Evolutionary conservation across 2,329 filamentous ascomycete genomes (phyloP).

Genomic region (Aspergillus glaucus): DNA sequence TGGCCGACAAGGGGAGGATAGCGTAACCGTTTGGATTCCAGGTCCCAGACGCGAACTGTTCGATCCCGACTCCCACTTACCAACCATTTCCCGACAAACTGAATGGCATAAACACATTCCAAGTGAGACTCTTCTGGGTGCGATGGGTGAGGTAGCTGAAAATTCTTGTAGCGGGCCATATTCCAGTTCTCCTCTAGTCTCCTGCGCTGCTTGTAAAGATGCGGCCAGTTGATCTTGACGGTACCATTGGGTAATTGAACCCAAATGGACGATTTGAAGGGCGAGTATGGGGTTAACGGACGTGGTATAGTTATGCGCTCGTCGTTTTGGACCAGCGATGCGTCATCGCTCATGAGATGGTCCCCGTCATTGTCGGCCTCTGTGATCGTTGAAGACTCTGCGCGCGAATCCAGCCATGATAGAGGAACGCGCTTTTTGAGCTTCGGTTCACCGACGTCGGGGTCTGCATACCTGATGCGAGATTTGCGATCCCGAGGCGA

Average conservation of each 20-base stretch:
- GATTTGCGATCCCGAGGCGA: slow-evolving; percentile 40
- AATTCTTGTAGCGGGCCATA: slow-evolving; percentile 71
- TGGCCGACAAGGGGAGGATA: slow-evolving; percentile 71
- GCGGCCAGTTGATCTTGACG: slow-evolving; percentile 76
- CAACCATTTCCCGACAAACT: slow-evolving; percentile 77
- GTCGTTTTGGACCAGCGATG: slow-evolving; percentile 1
- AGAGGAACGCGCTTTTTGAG: slow-evolving; percentile 48
- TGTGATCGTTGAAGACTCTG: slow-evolving; percentile 16
- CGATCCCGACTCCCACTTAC: slow-evolving; percentile 90
- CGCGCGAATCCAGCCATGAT: slow-evolving; percentile 37
- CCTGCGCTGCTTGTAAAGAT: slow-evolving; percentile 81
- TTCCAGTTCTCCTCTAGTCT: slow-evolving; percentile 89
- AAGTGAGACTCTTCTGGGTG: slow-evolving; percentile 75
- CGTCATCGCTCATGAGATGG: slow-evolving; percentile 39
- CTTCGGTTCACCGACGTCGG: slow-evolving; percentile 45
- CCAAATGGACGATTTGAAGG: slow-evolving; percentile 27
- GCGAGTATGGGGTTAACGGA: slow-evolving; percentile 11
- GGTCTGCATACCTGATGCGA: slow-evolving; percentile 41
- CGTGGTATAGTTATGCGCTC: background rate
- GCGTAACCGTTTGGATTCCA: slow-evolving; percentile 72
- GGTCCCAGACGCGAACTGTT: slow-evolving; percentile 82
- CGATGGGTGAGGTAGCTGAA: slow-evolving; percentile 80
- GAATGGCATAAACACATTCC: slow-evolving; percentile 92
- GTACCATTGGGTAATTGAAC: slow-evolving; percentile 27
- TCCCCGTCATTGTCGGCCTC: slow-evolving; percentile 34